Evolutionary conservation across 257 asterid genomes (phyloP).

Genomic region (Solanum pimpinellifolium): DNA sequence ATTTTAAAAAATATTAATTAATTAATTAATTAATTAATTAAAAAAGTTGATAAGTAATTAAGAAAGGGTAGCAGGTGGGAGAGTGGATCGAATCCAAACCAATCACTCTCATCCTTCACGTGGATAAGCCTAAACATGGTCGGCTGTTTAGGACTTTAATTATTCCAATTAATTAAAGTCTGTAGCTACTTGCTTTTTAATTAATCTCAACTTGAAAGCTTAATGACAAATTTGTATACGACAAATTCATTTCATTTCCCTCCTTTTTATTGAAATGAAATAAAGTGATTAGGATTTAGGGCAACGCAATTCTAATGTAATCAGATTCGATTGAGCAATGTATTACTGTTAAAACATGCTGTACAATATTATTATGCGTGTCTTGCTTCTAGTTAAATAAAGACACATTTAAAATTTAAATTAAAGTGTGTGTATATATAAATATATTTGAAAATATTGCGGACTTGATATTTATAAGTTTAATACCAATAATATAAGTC

Average conservation of each 20-base stretch:
- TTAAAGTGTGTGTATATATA: neutral
- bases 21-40: neutral
- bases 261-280: neutral
- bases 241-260: neutral
- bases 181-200: conserved; percentile 11
- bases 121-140: conserved; percentile 23
- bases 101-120: conserved; percentile 22
- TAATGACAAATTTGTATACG: neutral
- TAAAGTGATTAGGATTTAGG: neutral
- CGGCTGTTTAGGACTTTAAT: conserved; percentile 25
- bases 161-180: neutral
- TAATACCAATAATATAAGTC: neutral
- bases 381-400: neutral
- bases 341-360: neutral
- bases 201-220: conserved; percentile 8
- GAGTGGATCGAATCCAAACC: conserved; percentile 12
- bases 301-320: neutral
- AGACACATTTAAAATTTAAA: neutral
- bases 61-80: neutral
- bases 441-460: neutral
- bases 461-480: neutral
- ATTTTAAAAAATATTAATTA: neutral
- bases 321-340: neutral
- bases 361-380: neutral
- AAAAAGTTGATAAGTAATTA: neutral